Conservation (phyloP, 2,329 filamentous ascomycete species). For the Ophiostoma tasmaniense region DNA sequence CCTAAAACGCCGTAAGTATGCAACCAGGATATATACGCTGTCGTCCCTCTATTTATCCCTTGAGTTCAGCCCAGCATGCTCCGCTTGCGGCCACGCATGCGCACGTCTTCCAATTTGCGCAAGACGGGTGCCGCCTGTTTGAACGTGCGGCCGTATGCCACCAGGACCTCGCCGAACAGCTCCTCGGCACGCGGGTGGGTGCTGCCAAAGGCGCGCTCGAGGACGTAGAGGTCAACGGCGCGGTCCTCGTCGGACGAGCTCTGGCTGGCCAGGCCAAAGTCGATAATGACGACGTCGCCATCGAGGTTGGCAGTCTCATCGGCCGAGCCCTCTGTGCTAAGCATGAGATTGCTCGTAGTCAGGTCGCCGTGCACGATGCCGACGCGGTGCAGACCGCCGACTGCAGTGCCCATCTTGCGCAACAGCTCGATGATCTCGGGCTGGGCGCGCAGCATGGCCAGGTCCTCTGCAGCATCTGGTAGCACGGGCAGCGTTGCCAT, state of each 20-base stretch:
- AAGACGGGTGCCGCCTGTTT: slow-evolving; percentile 68
- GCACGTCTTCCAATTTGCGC: slow-evolving; percentile 80
- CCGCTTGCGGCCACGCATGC: slow-evolving; percentile 88
- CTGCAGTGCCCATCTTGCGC: slow-evolving; percentile 58
- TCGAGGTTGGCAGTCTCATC: slow-evolving; percentile 32
- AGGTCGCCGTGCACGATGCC: slow-evolving; percentile 91
- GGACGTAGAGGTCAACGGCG: slow-evolving; percentile 90
- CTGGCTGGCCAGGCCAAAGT: slow-evolving; percentile 84
- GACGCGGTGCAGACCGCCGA: slow-evolving; percentile 70
- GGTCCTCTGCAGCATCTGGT: slow-evolving; percentile 20
- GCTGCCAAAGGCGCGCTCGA: slow-evolving; percentile 89
- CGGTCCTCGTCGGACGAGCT: slow-evolving; percentile 81
- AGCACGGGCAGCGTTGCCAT: slow-evolving; percentile 42
- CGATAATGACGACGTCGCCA: slow-evolving; percentile 82
- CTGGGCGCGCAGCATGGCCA: slow-evolving; percentile 24
- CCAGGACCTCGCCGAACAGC: slow-evolving; percentile 65
- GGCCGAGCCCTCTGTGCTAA: slow-evolving; percentile 38
- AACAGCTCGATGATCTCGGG: slow-evolving; percentile 52
- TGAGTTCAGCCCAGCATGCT: slow-evolving; percentile 75
- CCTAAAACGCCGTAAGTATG: background rate
- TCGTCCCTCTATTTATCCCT: background rate
- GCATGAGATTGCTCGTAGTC: slow-evolving; percentile 95
- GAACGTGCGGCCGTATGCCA: slow-evolving; percentile 64
- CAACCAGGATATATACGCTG: background rate
- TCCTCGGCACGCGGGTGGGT: slow-evolving; percentile 82